phyloP scores from a whole-genome alignment of 1,284 basidiomycete species.

The Volvariella volvacea region DNA sequence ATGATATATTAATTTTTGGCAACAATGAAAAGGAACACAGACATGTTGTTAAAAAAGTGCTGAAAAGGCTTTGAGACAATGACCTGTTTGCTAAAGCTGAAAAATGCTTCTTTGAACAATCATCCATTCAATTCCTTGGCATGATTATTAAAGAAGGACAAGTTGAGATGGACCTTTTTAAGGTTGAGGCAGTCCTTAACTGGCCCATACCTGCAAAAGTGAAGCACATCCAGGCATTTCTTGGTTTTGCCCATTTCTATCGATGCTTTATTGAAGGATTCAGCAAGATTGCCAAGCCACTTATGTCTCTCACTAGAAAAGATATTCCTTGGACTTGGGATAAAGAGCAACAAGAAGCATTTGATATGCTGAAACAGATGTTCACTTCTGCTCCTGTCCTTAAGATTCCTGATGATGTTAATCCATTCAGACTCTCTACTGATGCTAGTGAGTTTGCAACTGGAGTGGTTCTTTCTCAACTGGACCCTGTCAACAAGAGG shows the following conservation, averaged over 20 bases:
- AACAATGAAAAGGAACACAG: not conserved
- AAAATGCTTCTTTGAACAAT: conserved; percentile 17
- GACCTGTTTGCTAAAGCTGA: conserved; percentile 1
- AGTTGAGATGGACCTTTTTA: conserved; percentile 29
- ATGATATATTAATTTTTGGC: not conserved
- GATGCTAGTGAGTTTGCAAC: conserved; percentile 18
- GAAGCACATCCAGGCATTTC: conserved; percentile 17
- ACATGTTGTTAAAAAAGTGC: not conserved
- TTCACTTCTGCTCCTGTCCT: conserved; percentile 12
- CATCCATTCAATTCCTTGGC: conserved; percentile 32
- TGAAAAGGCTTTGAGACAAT: not conserved
- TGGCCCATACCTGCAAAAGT: conserved; percentile 14
- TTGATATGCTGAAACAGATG: not conserved
- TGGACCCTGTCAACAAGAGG: conserved; percentile 5
- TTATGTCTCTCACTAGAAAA: conserved; percentile 13
- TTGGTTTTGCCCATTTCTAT: conserved; percentile 19
- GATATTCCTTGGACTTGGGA: conserved; percentile 3
- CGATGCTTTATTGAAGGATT: conserved; percentile 33
- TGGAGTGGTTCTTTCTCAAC: conserved; percentile 17
- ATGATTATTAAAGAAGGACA: conserved; percentile 23
- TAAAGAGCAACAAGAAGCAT: conserved; percentile 2
- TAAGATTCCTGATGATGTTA: conserved; percentile 6
- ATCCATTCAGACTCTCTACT: conserved; percentile 13
- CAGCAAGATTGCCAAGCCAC: conserved; percentile 15
- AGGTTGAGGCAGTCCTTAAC: conserved; percentile 12